Conservation (phyloP, 2,329 filamentous ascomycete genomes). For the Cordyceps cateniannulata region DNA sequence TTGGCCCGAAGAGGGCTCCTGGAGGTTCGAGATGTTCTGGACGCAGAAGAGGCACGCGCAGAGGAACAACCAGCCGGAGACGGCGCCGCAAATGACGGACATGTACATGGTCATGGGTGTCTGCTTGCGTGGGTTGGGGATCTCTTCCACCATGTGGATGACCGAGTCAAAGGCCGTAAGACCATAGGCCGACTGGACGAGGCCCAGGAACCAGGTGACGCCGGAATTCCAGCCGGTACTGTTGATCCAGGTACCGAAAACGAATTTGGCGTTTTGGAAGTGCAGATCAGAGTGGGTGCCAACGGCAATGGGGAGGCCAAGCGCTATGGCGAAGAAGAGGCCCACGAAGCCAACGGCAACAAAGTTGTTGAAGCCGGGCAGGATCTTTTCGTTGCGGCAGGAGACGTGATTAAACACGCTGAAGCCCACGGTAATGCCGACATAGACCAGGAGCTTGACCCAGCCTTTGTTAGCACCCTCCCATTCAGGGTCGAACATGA, state of each 20-base stretch:
- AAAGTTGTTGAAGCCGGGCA: constrained; percentile 49
- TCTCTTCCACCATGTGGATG: constrained; percentile 53
- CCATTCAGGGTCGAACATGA: constrained; percentile 45
- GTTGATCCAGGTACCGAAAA: constrained; percentile 43
- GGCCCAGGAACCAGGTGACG: constrained; percentile 51
- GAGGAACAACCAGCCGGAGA: constrained; percentile 46
- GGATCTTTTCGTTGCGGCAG: constrained; percentile 35
- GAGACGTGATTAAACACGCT: constrained; percentile 45
- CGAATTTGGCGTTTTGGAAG: constrained; percentile 44
- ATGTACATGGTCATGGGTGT: constrained; percentile 47
- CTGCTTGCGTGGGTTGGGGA: constrained; percentile 44
- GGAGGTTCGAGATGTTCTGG: constrained; percentile 35
- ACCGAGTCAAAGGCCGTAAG: constrained; percentile 52
- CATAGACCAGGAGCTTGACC: constrained; percentile 49
- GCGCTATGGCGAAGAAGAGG: constrained; percentile 44
- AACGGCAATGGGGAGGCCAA: constrained; percentile 46
- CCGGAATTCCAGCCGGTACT: constrained; percentile 45
- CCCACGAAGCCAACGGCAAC: constrained; percentile 46
- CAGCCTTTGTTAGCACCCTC: constrained; percentile 38
- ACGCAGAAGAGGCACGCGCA: constrained; percentile 45
- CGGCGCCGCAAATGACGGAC: constrained; percentile 41
- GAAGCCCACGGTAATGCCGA: constrained; percentile 41
- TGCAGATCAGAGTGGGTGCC: constrained; percentile 35
- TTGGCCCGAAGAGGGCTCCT: constrained; percentile 33
- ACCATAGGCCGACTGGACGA: constrained; percentile 51